Evolutionary conservation across 768 basidiomycete species (phyloP).

Genomic region (Vishniacozyma victoriae): DNA sequence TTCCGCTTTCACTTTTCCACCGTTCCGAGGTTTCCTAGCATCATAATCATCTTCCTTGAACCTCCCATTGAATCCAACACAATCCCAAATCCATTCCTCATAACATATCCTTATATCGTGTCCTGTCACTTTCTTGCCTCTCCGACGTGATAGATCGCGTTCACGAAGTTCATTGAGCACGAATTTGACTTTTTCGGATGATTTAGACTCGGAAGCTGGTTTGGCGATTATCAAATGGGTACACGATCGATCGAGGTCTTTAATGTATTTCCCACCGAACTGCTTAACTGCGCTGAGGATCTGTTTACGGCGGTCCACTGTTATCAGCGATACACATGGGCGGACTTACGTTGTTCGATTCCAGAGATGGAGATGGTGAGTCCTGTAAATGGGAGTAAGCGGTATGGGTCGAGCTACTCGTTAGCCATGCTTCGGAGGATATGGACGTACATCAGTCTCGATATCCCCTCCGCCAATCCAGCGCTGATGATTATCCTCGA

Average conservation of each 20-base stretch:
- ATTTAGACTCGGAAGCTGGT: constrained; percentile 54
- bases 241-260: constrained; percentile 68
- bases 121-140: constrained; percentile 49
- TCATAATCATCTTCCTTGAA: constrained; percentile 46
- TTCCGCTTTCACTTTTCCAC: constrained; percentile 22
- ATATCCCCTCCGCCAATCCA: constrained; percentile 76
- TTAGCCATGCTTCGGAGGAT: background rate
- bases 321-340: background rate
- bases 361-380: constrained; percentile 71
- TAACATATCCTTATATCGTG: constrained; percentile 71
- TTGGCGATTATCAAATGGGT: constrained; percentile 74
- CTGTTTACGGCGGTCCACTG: constrained; percentile 55
- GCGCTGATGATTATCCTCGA: constrained; percentile 61
- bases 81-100: constrained; percentile 98
- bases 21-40: constrained; percentile 25
- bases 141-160: constrained; percentile 12
- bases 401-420: constrained; percentile 47
- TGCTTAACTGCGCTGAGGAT: constrained; percentile 60
- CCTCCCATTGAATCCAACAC: constrained; percentile 63
- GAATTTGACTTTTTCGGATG: constrained; percentile 57
- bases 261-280: constrained; percentile 65
- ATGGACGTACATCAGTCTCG: background rate
- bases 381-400: constrained; percentile 66
- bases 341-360: constrained; percentile 54
- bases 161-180: constrained; percentile 24